phyloP scores from a whole-genome alignment of 2,329 filamentous ascomycete genomes.

The Chalara sp. region DNA sequence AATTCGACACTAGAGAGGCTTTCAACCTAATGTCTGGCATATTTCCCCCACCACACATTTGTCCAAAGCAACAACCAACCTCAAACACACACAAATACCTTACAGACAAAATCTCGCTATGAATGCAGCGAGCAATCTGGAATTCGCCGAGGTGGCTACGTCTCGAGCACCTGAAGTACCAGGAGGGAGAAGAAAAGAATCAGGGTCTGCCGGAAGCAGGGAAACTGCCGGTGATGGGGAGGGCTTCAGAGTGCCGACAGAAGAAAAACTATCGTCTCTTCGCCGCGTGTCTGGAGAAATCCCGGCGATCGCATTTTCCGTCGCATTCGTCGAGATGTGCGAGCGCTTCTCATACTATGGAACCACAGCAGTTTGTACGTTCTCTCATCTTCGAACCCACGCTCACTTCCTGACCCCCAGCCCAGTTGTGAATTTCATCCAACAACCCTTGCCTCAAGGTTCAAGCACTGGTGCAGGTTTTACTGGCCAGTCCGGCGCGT shows the following conservation, averaged over 20 bases:
- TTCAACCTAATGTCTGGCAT: too few relatives aligned
- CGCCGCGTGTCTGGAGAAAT: constrained; percentile 9
- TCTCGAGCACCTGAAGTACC: too few relatives aligned
- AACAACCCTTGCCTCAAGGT: constrained; percentile 34
- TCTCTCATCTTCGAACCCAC: neutral
- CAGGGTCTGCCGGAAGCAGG: too few relatives aligned
- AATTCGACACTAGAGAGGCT: too few relatives aligned
- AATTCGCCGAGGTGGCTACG: too few relatives aligned
- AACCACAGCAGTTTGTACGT: constrained; percentile 53
- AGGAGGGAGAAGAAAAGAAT: too few relatives aligned
- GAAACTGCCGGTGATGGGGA: too few relatives aligned
- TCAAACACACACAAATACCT: too few relatives aligned
- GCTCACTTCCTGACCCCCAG: neutral
- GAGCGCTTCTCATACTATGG: constrained; percentile 36
- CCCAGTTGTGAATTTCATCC: constrained; percentile 40
- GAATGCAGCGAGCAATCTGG: too few relatives aligned
- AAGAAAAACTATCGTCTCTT: constrained; percentile 3
- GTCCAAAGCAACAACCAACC: too few relatives aligned
- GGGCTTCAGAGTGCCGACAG: neutral
- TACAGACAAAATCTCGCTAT: too few relatives aligned
- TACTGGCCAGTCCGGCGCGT: constrained; percentile 29
- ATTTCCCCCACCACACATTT: too few relatives aligned
- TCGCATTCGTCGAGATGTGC: constrained; percentile 56
- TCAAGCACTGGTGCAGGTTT: constrained; percentile 37
- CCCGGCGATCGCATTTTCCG: constrained; percentile 29